Conservation (phyloP, 805 yeast genomes). For the Kuraishia hungarica region DNA sequence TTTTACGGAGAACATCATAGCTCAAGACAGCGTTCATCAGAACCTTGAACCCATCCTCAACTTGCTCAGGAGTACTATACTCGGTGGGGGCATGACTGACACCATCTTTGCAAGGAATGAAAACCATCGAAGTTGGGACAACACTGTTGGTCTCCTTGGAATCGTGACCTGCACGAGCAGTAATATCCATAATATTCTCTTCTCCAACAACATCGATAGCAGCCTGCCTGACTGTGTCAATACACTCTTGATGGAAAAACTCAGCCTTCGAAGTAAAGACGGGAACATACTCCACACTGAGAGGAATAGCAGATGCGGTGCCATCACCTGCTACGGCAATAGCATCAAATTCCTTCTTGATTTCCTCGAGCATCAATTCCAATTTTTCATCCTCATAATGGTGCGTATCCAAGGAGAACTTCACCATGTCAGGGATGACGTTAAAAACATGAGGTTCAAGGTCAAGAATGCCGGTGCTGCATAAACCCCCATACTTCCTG, state of each 20-base stretch:
- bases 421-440: constrained; percentile 56
- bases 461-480: constrained; percentile 49
- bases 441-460: constrained; percentile 55
- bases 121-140: constrained; percentile 67
- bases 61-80: constrained; percentile 54
- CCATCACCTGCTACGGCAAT: constrained; percentile 28
- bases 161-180: constrained; percentile 71
- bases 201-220: constrained; percentile 42
- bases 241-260: constrained; percentile 41
- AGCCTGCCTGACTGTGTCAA: constrained; percentile 41
- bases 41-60: constrained; percentile 50
- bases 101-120: constrained; percentile 62
- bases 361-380: constrained; percentile 26
- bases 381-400: constrained; percentile 39
- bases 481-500: constrained; percentile 38
- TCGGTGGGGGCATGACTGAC: constrained; percentile 61
- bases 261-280: constrained; percentile 47
- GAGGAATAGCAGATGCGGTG: constrained; percentile 16
- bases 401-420: constrained; percentile 51
- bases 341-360: constrained; percentile 16
- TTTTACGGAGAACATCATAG: constrained; percentile 23
- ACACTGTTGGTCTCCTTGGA: constrained; percentile 48
- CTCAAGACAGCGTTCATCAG: constrained; percentile 40
- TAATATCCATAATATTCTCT: constrained; percentile 33
- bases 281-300: constrained; percentile 31